Evolutionary conservation across 2,329 filamentous ascomycete species (phyloP), one percentile per base, ranked within the genome.

Genomic region (Zymoseptoria ardabiliae): DNA sequence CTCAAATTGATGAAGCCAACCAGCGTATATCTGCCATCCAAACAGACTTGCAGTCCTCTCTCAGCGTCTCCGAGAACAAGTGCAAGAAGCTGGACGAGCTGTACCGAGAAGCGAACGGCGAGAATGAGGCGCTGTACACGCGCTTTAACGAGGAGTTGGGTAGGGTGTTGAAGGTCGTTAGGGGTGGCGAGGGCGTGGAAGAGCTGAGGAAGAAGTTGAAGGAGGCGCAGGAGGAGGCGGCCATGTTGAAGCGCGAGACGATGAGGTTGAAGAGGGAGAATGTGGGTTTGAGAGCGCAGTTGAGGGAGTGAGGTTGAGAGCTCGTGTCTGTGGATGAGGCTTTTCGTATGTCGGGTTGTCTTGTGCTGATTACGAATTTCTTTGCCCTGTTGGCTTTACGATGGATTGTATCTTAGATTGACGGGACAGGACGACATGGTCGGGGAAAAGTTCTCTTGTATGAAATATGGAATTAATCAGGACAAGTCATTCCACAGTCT

Each of bases 91-190:
- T 97, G 56, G 92, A 97, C 71, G 89, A 95, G 74, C 78, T 96
- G 55, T 96, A 95, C 76, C 89, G 90, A 65, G 91, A 96, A 70
- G 84, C 87, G 17, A 91, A 86, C 67, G 89, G 90, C 0, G 93
- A 97, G 78, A 97, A 97, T 68, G 92, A 97, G 75, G 83, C 93
- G 28, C 79, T 97, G 58, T 97, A 97, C 73, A 89, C 93, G 65
- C 87, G 87, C 61, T 96, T 97, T 78, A 96, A 97, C 69, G 84
- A 85, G n/a, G 93, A 97, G 75, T 77, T 97, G 53, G 88, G 85
- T 67, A 91, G 89, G 77, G 89, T 97, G 61, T 81, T 91, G 50
- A 88, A 85, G 72, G 89, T 87, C 49, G 81, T 94, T 53, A 85
- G 85, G 65, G 84, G 85, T 3, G 87, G 88, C 54, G 88, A 90